phyloP scores from a whole-genome alignment of 2,329 filamentous ascomycete species.

The Botrytis elliptica region DNA sequence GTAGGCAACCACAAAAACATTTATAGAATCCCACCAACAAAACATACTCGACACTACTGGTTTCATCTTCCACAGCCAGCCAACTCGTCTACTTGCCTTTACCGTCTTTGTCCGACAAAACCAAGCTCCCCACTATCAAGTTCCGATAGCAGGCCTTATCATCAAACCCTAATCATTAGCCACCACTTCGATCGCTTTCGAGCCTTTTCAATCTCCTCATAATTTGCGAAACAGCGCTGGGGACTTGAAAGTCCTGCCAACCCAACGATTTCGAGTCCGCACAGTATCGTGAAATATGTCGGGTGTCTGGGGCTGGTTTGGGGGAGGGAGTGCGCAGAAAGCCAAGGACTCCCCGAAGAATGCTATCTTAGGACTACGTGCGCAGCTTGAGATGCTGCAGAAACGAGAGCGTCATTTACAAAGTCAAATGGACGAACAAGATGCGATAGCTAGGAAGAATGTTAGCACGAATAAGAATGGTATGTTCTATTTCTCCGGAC shows the following conservation, averaged over 20 bases:
- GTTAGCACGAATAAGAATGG: constrained; percentile 87
- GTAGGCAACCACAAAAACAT: constrained; percentile 28
- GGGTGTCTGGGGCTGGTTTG: constrained; percentile 85
- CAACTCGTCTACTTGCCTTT: not conserved
- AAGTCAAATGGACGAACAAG: constrained; percentile 90
- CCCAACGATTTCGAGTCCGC: constrained; percentile 21
- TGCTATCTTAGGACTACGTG: constrained; percentile 83
- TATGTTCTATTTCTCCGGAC: constrained; percentile 47
- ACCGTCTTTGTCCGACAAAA: constrained; percentile 24
- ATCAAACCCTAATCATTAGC: constrained; percentile 19
- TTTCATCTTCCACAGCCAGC: not conserved
- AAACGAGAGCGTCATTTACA: constrained; percentile 92
- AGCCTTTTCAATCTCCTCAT: not conserved
- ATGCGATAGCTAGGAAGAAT: constrained; percentile 83
- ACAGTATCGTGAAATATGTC: constrained; percentile 50
- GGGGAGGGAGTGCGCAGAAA: constrained; percentile 77
- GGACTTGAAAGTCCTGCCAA: constrained; percentile 18
- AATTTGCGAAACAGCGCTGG: constrained; percentile 8
- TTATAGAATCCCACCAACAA: not conserved
- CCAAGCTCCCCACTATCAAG: constrained; percentile 33
- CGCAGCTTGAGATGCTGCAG: constrained; percentile 94
- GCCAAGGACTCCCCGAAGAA: constrained; percentile 95
- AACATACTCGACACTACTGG: not conserved
- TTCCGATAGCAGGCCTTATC: constrained; percentile 6
- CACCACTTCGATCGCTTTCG: constrained; percentile 1